These are phyloP conservation scores for Gloeostereum incarnatum DNA, from an alignment of 768 basidiomycete species.

Conservation along the genomic window DNA sequence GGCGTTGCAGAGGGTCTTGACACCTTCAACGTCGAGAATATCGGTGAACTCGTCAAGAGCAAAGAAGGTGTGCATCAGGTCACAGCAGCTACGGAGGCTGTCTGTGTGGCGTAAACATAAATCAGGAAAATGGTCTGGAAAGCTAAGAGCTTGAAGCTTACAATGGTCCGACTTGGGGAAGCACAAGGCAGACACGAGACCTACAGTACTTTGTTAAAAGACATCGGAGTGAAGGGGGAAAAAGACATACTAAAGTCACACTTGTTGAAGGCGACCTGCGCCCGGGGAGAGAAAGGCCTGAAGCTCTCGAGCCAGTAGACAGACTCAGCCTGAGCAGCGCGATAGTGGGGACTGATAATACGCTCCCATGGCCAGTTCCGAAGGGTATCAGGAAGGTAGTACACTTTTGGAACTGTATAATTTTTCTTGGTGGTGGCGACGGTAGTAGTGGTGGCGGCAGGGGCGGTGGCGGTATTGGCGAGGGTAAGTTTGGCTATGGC, in stretches of 20 bases:
- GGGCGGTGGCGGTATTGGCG: too few relatives aligned
- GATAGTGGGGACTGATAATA: conserved; percentile 8
- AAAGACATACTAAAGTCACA: conserved; percentile 11
- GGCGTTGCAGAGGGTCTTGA: conserved; percentile 2
- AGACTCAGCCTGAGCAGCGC: conserved; percentile 5
- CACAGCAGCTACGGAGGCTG: conserved; percentile 15
- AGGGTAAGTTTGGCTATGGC: too few relatives aligned
- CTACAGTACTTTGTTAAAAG: not conserved
- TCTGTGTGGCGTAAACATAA: conserved; percentile 6
- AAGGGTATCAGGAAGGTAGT: conserved; percentile 10
- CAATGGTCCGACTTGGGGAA: conserved; percentile 7
- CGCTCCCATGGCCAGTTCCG: conserved; percentile 12
- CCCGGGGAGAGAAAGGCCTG: conserved; percentile 8
- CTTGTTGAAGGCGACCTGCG: conserved; percentile 12
- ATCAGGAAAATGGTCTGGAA: not conserved
- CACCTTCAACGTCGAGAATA: not conserved
- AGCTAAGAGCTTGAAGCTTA: not conserved
- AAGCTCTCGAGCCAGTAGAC: conserved; percentile 10
- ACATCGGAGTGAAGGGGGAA: not conserved
- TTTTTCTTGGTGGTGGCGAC: too few relatives aligned
- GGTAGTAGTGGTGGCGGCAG: too few relatives aligned
- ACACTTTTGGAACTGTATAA: too few relatives aligned
- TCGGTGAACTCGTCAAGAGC: conserved; percentile 23
- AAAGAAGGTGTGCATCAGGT: conserved; percentile 21
- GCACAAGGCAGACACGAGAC: conserved; percentile 8